Evolutionary conservation across 768 basidiomycete species (phyloP).

Genomic region (Lactifluus subvellereus): DNA sequence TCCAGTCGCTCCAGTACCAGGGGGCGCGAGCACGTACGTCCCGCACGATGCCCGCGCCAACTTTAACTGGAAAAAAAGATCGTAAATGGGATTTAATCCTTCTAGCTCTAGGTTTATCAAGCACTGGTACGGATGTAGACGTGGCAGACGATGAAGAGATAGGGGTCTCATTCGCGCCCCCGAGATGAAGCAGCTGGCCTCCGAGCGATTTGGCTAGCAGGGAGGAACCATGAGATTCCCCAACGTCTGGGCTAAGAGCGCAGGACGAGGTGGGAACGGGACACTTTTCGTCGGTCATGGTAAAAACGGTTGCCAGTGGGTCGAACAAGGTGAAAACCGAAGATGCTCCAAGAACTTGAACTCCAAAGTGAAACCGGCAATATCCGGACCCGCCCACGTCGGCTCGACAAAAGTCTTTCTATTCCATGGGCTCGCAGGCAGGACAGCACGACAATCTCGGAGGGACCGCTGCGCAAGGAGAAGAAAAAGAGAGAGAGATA

Average conservation of each 20-base stretch:
- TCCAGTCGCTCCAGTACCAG: constrained; percentile 85
- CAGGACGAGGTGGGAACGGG: background rate
- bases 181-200: background rate
- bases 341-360: too few species aligned
- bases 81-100: background rate
- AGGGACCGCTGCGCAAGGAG: too few species aligned
- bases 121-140: background rate
- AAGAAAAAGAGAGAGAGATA: too few species aligned
- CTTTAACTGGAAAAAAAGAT: background rate
- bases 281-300: background rate
- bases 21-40: constrained; percentile 71
- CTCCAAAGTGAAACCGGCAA: too few species aligned
- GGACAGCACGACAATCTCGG: too few species aligned
- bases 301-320: too few species aligned
- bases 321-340: too few species aligned
- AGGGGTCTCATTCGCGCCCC: background rate
- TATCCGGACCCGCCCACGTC: too few species aligned
- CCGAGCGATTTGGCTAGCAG: background rate
- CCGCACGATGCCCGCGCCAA: constrained; percentile 19
- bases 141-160: background rate
- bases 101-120: background rate
- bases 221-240: background rate
- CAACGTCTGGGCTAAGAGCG: background rate
- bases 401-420: too few species aligned
- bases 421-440: too few species aligned